Conservation (phyloP, 2,329 filamentous ascomycete genomes). For the Aspergillus flavus region DNA sequence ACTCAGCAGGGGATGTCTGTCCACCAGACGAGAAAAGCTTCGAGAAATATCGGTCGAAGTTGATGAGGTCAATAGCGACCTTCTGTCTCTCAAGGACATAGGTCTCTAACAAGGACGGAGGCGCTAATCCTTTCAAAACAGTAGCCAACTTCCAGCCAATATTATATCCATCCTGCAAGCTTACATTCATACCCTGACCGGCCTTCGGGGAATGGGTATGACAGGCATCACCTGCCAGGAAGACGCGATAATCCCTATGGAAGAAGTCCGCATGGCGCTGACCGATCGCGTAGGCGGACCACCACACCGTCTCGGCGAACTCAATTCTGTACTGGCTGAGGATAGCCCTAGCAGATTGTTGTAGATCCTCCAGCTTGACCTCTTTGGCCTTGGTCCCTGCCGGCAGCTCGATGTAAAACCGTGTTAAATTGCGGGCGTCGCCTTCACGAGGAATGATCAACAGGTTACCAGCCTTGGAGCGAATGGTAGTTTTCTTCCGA, state of each 20-base stretch:
- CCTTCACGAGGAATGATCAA: constrained; percentile 59
- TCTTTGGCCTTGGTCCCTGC: constrained; percentile 52
- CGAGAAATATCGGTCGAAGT: constrained; percentile 60
- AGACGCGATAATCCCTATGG: constrained; percentile 65
- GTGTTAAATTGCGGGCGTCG: constrained; percentile 56
- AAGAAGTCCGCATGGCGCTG: constrained; percentile 73
- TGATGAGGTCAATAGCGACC: constrained; percentile 60
- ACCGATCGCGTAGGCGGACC: constrained; percentile 71
- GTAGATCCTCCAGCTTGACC: constrained; percentile 58
- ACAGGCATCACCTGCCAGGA: constrained; percentile 70
- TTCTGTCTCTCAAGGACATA: constrained; percentile 57
- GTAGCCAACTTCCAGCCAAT: constrained; percentile 63
- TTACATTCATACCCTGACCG: constrained; percentile 61
- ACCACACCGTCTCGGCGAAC: constrained; percentile 63
- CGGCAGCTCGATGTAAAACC: constrained; percentile 65
- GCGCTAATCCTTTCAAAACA: constrained; percentile 50
- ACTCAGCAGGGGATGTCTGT: constrained; percentile 51
- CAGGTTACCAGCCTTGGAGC: constrained; percentile 49
- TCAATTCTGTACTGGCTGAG: constrained; percentile 59
- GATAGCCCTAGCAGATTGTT: constrained; percentile 55
- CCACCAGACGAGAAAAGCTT: constrained; percentile 54
- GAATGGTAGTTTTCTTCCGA: constrained; percentile 53
- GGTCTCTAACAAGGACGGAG: constrained; percentile 51
- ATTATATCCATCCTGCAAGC: constrained; percentile 63
- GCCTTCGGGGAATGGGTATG: constrained; percentile 72